phyloP scores from a whole-genome alignment of 768 basidiomycete genomes.

The Hemileccinum rubropunctum region DNA sequence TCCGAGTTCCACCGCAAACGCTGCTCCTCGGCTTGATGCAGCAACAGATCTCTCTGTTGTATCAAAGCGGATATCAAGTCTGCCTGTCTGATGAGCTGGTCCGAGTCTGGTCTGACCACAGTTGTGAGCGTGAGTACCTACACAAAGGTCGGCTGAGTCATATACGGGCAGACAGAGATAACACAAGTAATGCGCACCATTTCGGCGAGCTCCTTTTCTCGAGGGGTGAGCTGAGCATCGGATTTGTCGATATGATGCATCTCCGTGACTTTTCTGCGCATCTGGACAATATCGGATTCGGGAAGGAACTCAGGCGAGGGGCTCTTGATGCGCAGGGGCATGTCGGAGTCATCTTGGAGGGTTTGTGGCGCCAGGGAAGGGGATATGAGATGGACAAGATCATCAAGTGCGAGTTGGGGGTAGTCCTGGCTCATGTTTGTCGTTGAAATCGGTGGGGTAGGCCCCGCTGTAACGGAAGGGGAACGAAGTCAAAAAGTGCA shows the following conservation, averaged over 20 bases:
- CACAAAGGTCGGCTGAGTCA: constrained; percentile 1
- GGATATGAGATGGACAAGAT: constrained; percentile 54
- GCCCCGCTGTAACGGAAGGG: constrained; percentile 9
- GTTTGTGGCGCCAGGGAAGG: constrained; percentile 43
- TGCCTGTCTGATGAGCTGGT: constrained; percentile 57
- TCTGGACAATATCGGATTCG: constrained; percentile 44
- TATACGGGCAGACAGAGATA: constrained; percentile 7
- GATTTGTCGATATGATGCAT: constrained; percentile 36
- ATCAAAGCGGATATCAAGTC: constrained; percentile 55
- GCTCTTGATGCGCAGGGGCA: constrained; percentile 19
- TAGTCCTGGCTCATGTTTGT: constrained; percentile 32
- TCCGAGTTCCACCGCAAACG: constrained; percentile 61
- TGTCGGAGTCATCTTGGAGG: constrained; percentile 18
- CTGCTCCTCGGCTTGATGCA: constrained; percentile 53
- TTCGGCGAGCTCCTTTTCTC: constrained; percentile 52
- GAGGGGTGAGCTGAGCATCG: constrained; percentile 23
- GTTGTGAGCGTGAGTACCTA: constrained; percentile 51
- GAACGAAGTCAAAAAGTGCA: constrained; percentile 28
- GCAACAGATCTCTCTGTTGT: constrained; percentile 56
- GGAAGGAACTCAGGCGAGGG: constrained; percentile 39
- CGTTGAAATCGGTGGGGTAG: constrained; percentile 6
- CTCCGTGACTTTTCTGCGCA: constrained; percentile 46
- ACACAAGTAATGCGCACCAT: constrained; percentile 47
- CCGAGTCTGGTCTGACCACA: constrained; percentile 39
- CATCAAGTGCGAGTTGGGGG: constrained; percentile 48